Base-by-base conservation (phyloP, 1,284 basidiomycete species). In the Ustilago nuda region DNA sequence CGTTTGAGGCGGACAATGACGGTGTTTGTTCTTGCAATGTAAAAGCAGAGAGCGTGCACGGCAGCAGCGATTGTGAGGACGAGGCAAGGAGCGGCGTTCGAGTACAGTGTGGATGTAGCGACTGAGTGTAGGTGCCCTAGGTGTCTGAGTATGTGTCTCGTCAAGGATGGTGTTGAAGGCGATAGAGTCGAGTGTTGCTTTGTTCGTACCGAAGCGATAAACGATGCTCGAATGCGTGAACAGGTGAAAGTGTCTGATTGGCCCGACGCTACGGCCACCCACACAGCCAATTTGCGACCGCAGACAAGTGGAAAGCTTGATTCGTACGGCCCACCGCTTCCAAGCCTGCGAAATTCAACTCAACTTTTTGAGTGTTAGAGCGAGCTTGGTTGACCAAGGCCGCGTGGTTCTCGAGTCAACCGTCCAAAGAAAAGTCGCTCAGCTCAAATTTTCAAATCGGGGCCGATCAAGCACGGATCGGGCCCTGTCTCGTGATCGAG, bases 251-350 rank as follows among this genome's bases (percentile, higher is more conserved):
- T 56, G 56, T 56, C 37, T 55, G 45, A 57, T 57, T 57, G 56
- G 56, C 19, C 51, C 56, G 53, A 56, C 64, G 64, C 53, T 66
- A 56, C 46, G 39, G 57, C 64, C 64, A 66, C 52, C 27, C 11
- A 45, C 33, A 13, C 8, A 19, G 23, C 48, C n/a, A 36, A 37
- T 8, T 43, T 23, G 23, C 23, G 23, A 27, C 37, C 27, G 12
- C 17, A 13, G 27, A 50, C 23, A 27, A 27, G 23, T 27, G 23
- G 2, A 27, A 32, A 56, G 61, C 61, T 62, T 66, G 62, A 66
- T 66, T 71, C 68, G 68, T 71, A 71, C 68, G 68, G 68, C 46
- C 51, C 36, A 52, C 27, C 19, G 11, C 36, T 52, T 53, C 33
- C 17, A 35, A 8, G 4, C 13, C 45, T 36, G 32, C 43, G 30